Evolutionary conservation across 2,329 filamentous ascomycete genomes (phyloP).

Genomic region (Cercospora canescens): DNA sequence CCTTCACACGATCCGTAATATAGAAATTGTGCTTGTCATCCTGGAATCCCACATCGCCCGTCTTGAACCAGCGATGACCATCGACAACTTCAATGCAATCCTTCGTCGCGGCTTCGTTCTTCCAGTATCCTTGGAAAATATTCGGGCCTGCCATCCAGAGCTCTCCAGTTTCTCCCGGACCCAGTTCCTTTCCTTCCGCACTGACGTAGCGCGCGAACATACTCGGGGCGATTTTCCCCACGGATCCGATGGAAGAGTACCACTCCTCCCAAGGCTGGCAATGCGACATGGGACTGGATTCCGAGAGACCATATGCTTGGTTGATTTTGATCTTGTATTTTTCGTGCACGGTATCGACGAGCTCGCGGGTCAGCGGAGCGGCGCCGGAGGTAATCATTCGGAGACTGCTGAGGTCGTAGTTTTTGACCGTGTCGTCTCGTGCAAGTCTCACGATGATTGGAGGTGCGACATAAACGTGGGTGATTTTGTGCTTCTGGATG

Average conservation of each 20-base stretch:
- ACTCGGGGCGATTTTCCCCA: conserved; percentile 76
- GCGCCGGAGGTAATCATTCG: conserved; percentile 88
- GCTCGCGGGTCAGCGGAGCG: conserved; percentile 76
- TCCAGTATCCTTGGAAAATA: conserved; percentile 76
- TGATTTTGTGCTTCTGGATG: conserved; percentile 73
- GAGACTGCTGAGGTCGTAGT: conserved; percentile 78
- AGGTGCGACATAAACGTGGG: conserved; percentile 79
- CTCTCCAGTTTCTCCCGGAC: conserved; percentile 59
- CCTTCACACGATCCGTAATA: conserved; percentile 84
- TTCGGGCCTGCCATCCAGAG: conserved; percentile 76
- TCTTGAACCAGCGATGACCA: conserved; percentile 74
- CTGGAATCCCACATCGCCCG: conserved; percentile 80
- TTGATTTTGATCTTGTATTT: conserved; percentile 78
- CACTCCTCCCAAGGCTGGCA: conserved; percentile 69
- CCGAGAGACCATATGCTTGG: conserved; percentile 84
- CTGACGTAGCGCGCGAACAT: conserved; percentile 80
- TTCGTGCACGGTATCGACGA: conserved; percentile 73
- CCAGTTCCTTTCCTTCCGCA: conserved; percentile 57
- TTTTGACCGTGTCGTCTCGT: conserved; percentile 73
- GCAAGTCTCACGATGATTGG: conserved; percentile 78
- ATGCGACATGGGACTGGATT: conserved; percentile 46
- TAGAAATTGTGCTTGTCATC: conserved; percentile 80
- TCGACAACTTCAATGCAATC: conserved; percentile 68
- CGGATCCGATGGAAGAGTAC: conserved; percentile 73
- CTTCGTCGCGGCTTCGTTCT: conserved; percentile 68